phyloP scores from a whole-genome alignment of 257 asterid species.

The Haberlea rhodopensis region DNA sequence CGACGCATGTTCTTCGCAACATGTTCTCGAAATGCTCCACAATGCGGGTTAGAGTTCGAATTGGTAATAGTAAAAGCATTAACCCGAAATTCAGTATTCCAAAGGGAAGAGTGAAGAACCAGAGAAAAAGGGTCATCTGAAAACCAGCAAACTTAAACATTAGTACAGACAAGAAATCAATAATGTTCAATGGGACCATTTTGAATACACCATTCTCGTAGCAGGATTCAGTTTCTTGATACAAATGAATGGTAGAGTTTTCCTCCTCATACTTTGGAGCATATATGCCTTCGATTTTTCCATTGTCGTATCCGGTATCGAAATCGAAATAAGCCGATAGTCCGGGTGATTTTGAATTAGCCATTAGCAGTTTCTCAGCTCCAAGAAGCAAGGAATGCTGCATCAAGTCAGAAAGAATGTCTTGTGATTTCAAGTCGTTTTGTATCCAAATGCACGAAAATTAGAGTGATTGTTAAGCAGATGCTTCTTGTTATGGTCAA shows the following conservation, averaged over 20 bases:
- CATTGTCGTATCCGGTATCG: constrained; percentile 5
- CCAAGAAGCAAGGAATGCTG: constrained; percentile 36
- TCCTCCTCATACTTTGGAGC: constrained; percentile 16
- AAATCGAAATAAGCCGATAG: constrained; percentile 14
- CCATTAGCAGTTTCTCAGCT: constrained; percentile 50
- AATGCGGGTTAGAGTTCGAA: constrained; percentile 29
- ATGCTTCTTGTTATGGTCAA: constrained; percentile 26
- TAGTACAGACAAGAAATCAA: constrained; percentile 28
- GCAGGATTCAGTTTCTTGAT: not conserved
- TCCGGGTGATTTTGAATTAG: constrained; percentile 28
- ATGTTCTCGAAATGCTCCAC: constrained; percentile 34
- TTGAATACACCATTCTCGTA: constrained; percentile 10
- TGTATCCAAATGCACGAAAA: constrained; percentile 13
- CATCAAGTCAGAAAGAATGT: constrained; percentile 25
- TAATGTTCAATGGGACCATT: constrained; percentile 29
- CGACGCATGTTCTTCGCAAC: constrained; percentile 27
- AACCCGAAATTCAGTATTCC: constrained; percentile 32
- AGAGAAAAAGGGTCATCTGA: constrained; percentile 40
- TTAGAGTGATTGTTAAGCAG: constrained; percentile 14
- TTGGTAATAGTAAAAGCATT: constrained; percentile 40
- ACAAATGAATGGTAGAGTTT: not conserved
- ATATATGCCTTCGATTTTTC: constrained; percentile 17
- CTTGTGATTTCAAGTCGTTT: constrained; percentile 17
- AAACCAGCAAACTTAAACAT: constrained; percentile 36
- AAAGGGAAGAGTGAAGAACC: constrained; percentile 42